A percentile compares a stretch with the other conserved stretches of the same genome.
Conservation (phyloP, 164 flowering plant species). For the Tetracentron sinense region DNA sequence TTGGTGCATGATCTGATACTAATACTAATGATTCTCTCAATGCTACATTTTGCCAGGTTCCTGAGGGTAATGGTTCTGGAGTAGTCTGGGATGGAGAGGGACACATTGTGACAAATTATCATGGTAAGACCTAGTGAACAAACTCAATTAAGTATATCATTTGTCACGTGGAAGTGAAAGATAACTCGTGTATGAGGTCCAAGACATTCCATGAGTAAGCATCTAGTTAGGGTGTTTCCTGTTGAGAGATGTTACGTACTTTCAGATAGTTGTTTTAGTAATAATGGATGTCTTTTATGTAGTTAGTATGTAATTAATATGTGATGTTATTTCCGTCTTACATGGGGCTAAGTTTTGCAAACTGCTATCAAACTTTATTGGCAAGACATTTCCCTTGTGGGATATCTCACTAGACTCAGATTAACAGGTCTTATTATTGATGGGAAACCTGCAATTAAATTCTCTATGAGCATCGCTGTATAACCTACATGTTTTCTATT, state of each 20-base stretch:
- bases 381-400: not conserved
- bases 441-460: not conserved
- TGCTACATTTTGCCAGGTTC: constrained; percentile 45
- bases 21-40: constrained; percentile 1
- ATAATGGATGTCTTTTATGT: not conserved
- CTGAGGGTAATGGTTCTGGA: constrained; percentile 99
- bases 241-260: not conserved
- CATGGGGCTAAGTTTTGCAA: not conserved
- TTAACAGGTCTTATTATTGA: not conserved
- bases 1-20: too few relatives aligned
- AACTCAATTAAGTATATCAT: not conserved
- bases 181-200: not conserved
- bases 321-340: too few relatives aligned
- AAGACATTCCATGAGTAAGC: not conserved
- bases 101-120: constrained; percentile 90
- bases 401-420: not conserved
- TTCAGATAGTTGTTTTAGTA: too few relatives aligned
- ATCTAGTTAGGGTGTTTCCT: not conserved
- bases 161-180: not conserved
- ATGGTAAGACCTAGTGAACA: constrained; percentile 47
- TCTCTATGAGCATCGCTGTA: not conserved
- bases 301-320: not conserved
- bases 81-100: constrained; percentile 91
- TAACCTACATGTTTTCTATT: not conserved
- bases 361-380: not conserved